Evolutionary conservation across 2,329 filamentous ascomycete genomes (phyloP).

Genomic region (Corinectria fuckeliana): DNA sequence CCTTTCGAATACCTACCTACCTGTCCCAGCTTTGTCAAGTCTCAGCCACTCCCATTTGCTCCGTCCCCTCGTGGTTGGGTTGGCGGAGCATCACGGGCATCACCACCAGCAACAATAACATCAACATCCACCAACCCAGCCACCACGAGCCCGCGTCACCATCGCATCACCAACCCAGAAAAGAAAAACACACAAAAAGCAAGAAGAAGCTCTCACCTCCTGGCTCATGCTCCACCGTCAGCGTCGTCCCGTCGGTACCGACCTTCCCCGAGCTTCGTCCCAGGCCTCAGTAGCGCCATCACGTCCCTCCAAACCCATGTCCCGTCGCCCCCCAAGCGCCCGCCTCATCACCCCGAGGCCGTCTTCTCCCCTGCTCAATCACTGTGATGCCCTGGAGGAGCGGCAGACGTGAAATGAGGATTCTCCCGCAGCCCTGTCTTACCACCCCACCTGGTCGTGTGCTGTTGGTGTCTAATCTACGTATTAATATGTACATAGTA

Average conservation of each 20-base stretch:
- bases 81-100: conserved; percentile 23
- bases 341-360: background rate
- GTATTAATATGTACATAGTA: too few relatives aligned
- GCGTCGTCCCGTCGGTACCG: background rate
- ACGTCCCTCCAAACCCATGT: conserved; percentile 1
- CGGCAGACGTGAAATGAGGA: conserved; percentile 36
- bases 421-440: conserved; percentile 25
- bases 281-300: conserved; percentile 17
- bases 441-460: conserved; percentile 2
- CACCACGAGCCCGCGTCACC: conserved; percentile 1
- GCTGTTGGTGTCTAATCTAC: conserved; percentile 15
- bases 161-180: conserved; percentile 9
- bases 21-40: conserved; percentile 23
- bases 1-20: background rate
- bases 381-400: conserved; percentile 1
- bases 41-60: conserved; percentile 15
- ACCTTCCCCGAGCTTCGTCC: background rate
- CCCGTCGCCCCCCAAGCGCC: background rate
- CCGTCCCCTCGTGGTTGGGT: conserved; percentile 11
- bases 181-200: background rate
- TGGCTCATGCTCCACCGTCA: conserved; percentile 1
- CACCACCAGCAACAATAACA: conserved; percentile 3
- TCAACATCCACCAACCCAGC: conserved; percentile 23
- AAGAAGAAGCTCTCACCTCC: conserved; percentile 6
- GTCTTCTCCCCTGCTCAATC: background rate